Percentiles rank a stretch among this genome's conserved stretches.
phyloP scores from a whole-genome alignment of 345 rosid genomes.

The Salix dunnii region DNA sequence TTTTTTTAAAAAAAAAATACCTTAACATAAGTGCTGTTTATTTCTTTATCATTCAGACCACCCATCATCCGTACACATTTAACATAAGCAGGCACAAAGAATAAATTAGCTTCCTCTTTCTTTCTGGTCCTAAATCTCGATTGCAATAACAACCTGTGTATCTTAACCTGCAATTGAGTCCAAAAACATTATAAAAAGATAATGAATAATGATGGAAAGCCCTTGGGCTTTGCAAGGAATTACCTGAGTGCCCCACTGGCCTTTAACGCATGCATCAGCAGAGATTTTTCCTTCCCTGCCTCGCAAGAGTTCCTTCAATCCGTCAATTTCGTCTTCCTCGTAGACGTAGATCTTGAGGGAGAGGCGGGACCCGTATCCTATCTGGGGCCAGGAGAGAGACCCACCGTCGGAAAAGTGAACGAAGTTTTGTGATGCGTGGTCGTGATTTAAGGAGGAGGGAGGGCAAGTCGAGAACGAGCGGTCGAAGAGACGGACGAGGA shows the following conservation, averaged over 20 bases:
- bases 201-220: not conserved
- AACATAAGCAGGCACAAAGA: constrained; percentile 89
- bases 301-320: constrained; percentile 60
- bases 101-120: constrained; percentile 85
- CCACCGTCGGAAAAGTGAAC: constrained; percentile 20
- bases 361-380: constrained; percentile 60
- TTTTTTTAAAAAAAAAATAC: constrained; percentile 20
- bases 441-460: constrained; percentile 15
- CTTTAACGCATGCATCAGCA: constrained; percentile 61
- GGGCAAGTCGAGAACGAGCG: constrained; percentile 46
- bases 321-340: constrained; percentile 80
- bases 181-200: not conserved
- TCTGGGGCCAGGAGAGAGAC: constrained; percentile 50
- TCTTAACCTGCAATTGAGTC: constrained; percentile 56
- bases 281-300: constrained; percentile 65
- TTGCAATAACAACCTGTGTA: constrained; percentile 61
- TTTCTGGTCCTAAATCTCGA: constrained; percentile 64
- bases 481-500: constrained; percentile 75
- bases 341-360: constrained; percentile 82
- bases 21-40: constrained; percentile 80
- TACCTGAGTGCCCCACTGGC: constrained; percentile 99
- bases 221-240: not conserved
- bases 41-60: constrained; percentile 91
- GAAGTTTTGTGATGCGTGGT: constrained; percentile 10
- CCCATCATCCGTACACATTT: constrained; percentile 91